Percentiles rank a stretch among this genome's conserved stretches.
phyloP scores from a whole-genome alignment of 306 rosid genomes.

The Potentilla sterilis region DNA sequence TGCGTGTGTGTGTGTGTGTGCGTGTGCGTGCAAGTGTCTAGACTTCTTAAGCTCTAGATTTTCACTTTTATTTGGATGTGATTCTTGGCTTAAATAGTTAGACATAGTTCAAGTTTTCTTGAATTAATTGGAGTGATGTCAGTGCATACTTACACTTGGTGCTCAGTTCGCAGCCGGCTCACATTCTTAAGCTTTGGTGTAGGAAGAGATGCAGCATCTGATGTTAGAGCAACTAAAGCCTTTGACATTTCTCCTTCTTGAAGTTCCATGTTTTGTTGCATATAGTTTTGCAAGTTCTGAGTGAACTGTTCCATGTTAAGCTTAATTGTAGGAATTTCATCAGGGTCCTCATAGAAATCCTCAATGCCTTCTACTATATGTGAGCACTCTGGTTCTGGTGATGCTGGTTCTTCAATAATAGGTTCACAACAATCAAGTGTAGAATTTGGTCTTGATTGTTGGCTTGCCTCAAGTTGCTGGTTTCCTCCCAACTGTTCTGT shows the following conservation, averaged over 20 bases:
- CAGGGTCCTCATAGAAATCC: slow-evolving; percentile 61
- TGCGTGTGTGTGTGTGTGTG: no score
- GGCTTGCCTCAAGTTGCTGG: slow-evolving; percentile 44
- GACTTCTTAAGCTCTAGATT: not conserved
- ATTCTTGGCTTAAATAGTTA: not conserved
- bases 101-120: not conserved
- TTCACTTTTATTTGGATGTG: not conserved
- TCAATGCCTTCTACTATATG: slow-evolving; percentile 62
- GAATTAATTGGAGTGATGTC: slow-evolving; percentile 27
- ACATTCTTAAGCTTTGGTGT: slow-evolving; percentile 81
- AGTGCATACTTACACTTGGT: slow-evolving; percentile 76
- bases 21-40: no score
- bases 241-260: slow-evolving; percentile 86
- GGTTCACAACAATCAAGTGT: slow-evolving; percentile 56
- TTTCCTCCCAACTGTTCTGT: slow-evolving; percentile 42
- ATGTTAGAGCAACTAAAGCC: slow-evolving; percentile 76
- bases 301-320: slow-evolving; percentile 81
- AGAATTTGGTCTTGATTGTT: slow-evolving; percentile 35
- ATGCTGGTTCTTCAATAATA: slow-evolving; percentile 91
- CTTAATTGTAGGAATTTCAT: slow-evolving; percentile 83
- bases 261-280: slow-evolving; percentile 85
- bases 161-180: slow-evolving; percentile 90
- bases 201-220: slow-evolving; percentile 84
- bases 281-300: slow-evolving; percentile 72
- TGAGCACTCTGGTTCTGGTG: slow-evolving; percentile 79